A percentile compares a stretch with the other conserved stretches of the same genome.
phyloP scores from a whole-genome alignment of 345 rosid species.

The Linum trigynum region DNA sequence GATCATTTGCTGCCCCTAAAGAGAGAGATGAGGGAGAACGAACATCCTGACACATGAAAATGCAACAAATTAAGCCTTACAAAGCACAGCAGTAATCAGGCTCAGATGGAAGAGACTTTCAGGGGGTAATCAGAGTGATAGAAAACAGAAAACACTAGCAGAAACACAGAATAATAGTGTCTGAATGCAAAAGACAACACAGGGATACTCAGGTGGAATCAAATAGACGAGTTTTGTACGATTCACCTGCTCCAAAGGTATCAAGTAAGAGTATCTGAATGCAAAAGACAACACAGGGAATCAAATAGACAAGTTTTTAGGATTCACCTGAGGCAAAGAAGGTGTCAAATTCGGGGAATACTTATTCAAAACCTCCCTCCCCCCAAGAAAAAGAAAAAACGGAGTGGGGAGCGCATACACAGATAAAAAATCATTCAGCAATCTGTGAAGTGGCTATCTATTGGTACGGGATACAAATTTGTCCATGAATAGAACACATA shows the following conservation, averaged over 20 bases:
- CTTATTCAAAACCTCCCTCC: too few relatives aligned
- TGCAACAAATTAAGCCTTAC: not conserved
- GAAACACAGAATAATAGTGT: not conserved
- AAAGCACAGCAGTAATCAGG: not conserved
- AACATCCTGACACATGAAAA: slow-evolving; percentile 31
- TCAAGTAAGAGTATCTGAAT: too few relatives aligned
- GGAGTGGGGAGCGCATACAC: too few relatives aligned
- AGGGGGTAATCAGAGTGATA: not conserved
- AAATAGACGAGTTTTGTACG: not conserved
- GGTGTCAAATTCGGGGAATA: too few relatives aligned
- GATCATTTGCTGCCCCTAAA: slow-evolving; percentile 36
- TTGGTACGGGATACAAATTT: too few relatives aligned
- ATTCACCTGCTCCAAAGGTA: not conserved
- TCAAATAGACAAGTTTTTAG: too few relatives aligned
- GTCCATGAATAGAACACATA: not conserved
- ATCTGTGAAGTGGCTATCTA: too few relatives aligned
- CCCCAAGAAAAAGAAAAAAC: too few relatives aligned
- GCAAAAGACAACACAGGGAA: too few relatives aligned
- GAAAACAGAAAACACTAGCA: not conserved
- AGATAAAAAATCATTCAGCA: too few relatives aligned
- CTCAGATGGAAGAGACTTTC: not conserved
- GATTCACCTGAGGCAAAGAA: too few relatives aligned
- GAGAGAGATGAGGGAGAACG: slow-evolving; percentile 31
- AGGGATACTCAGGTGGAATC: not conserved
- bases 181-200: not conserved